Base-by-base conservation (phyloP, 2,329 filamentous ascomycete species). In the Hypoxylon sp. region DNA sequence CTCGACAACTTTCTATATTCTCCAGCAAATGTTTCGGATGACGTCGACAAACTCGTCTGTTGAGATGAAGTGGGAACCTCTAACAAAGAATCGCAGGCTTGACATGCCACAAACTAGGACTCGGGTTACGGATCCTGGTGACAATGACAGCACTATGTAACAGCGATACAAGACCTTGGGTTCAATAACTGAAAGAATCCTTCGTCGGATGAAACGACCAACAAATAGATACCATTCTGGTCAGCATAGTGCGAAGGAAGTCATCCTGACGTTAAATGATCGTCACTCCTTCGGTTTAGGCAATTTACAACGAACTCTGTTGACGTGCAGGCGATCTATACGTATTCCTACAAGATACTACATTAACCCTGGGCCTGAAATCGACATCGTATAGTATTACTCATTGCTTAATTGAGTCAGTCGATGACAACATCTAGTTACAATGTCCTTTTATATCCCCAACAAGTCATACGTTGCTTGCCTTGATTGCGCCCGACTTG, bases 221-320 rank as follows among this genome's bases (percentile, higher is more conserved):
- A 54, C 13, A 48, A 50, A 54, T 10, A 48, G n/a, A 17, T 52
- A 21, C 54, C 44, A 24, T 27, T 62, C 35, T 17, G 3, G 52
- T 31, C 15, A 7, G 42, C 7, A 55, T 48, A 27, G 27, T 19
- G 17, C 44, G 50, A 53, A 47, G 29, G 2, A 32, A n/a, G 57
- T 58, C 27, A 65, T 50, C 47, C 39, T 70, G 68, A 65, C 61
- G 61, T 65, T 65, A 39, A 35, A 42, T 47, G 53, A 70, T 70
- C 56, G 57, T 53, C 64, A 55, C 6, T 5, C 13, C 17, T 39
- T 54, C 6, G 29, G 42, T 67, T 70, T 67, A 70, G 67, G 60
- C 67, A 70, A 70, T 70, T 69, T 51, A 5, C 17, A 48, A 69
- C 31, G 31, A 64, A 53, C 11, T 56, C 44, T 57, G 19, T 53